Percentiles rank a stretch among this genome's conserved stretches.
Evolutionary conservation across 768 basidiomycete genomes (phyloP).

Genomic region (Sarcodon aspratus): DNA sequence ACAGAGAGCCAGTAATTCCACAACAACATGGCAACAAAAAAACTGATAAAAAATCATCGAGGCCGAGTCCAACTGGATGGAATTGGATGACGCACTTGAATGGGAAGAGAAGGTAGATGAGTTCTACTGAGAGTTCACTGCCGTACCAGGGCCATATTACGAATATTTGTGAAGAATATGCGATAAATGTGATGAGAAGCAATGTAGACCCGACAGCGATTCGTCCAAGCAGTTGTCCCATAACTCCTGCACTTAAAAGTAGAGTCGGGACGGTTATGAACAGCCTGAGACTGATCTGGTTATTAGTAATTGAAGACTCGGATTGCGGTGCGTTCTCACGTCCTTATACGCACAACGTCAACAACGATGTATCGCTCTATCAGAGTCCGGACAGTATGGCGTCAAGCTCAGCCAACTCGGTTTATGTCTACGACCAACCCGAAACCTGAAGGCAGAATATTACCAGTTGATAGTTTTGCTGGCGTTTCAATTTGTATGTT

Average conservation of each 20-base stretch:
- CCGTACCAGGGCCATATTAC: conserved; percentile 94
- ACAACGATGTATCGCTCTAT: neutral
- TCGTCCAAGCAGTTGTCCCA: conserved; percentile 41
- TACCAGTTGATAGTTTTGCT: conserved; percentile 9
- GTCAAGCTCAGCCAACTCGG: too few relatives aligned
- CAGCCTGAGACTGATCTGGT: neutral
- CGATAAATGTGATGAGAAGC: conserved; percentile 74
- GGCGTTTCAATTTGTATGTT: conserved; percentile 14
- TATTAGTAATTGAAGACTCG: neutral
- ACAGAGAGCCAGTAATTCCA: conserved; percentile 89
- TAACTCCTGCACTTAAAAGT: conserved; percentile 6
- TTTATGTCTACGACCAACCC: too few relatives aligned
- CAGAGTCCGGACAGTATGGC: too few relatives aligned
- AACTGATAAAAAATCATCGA: conserved; percentile 28
- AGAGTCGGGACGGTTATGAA: neutral
- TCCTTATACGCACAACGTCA: neutral
- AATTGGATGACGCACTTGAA: conserved; percentile 73
- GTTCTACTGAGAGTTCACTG: conserved; percentile 55
- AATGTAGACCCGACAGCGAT: conserved; percentile 62
- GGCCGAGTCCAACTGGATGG: neutral
- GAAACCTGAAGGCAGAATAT: conserved; percentile 1
- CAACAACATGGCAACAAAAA: conserved; percentile 63
- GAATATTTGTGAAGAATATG: conserved; percentile 82
- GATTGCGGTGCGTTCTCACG: neutral
- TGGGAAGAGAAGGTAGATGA: conserved; percentile 66